Conservation (phyloP, 768 basidiomycete genomes). For the Jaapia argillacea region DNA sequence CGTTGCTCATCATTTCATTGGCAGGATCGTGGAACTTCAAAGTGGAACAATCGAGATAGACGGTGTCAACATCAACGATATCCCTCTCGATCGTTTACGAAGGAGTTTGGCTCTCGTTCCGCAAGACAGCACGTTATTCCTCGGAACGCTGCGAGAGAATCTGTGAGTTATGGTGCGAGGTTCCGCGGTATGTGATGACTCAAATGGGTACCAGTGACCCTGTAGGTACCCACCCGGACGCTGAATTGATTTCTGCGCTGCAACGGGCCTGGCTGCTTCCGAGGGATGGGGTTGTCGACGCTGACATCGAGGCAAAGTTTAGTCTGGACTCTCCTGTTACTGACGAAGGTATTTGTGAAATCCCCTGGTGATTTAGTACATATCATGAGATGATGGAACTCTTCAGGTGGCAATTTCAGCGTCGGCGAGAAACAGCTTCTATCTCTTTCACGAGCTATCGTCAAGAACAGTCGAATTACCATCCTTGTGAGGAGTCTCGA, state of each 20-base stretch:
- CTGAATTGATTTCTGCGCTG: conserved; percentile 50
- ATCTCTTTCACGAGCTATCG: conserved; percentile 49
- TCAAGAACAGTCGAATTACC: conserved; percentile 50
- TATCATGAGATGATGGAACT: too few relatives aligned
- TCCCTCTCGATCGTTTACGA: conserved; percentile 47
- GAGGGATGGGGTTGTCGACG: conserved; percentile 32
- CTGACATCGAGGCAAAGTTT: conserved; percentile 51
- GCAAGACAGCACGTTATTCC: conserved; percentile 49
- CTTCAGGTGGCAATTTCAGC: conserved; percentile 46
- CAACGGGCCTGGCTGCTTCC: conserved; percentile 54
- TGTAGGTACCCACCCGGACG: conserved; percentile 33
- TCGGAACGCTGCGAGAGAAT: conserved; percentile 38
- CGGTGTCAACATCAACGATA: conserved; percentile 35
- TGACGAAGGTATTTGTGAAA: conserved; percentile 40
- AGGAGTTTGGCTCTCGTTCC: conserved; percentile 55
- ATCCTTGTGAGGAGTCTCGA: conserved; percentile 30
- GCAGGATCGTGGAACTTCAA: conserved; percentile 49
- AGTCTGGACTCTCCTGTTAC: conserved; percentile 49
- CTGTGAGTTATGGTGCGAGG: conserved; percentile 18
- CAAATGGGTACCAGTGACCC: not conserved
- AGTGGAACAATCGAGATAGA: conserved; percentile 51
- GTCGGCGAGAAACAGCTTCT: conserved; percentile 59
- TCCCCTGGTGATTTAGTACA: not conserved
- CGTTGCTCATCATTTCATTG: not conserved
- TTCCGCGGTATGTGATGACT: not conserved